Evolutionary conservation across 257 asterid genomes (phyloP), one percentile per base, ranked within the genome.

Genomic region (Solanum virginianum): DNA sequence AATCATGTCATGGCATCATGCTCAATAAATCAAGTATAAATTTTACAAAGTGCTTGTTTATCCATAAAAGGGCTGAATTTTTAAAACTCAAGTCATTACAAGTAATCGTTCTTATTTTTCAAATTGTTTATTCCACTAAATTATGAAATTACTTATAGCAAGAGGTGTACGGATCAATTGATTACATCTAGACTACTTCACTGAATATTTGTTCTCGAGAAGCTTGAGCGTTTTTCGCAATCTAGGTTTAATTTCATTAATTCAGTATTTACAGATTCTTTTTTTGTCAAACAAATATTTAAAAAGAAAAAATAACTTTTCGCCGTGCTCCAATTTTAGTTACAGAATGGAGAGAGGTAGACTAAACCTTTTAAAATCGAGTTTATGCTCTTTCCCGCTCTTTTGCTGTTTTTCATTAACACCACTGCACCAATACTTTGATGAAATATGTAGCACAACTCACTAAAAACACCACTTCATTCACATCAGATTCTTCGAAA

Each of bases 1-100:
- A 20, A 17, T 16, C 84, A 83, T 82, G 81, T 91, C 91, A 88
- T 88, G 90, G 81, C 24, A 71, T 68, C 86, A 72, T 72, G 39
- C 11, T 43, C 39, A 72, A 47, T 45, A 49, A 72, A n/a, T n/a
- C 15, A 45, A 43, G 36, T 18, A 72, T 6, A 12, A 59, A 45
- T 22, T 57, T n/a, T 22, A 72, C 81, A 6, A 72, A 45, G 45
- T 45, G 57, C 24, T 16, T 1, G 15, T 51, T 77, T 9, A 77
- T 39, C 17, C 53, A 18, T 18, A 39, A 4, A 17, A 18, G 29
- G 26, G 39, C 1, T 39, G 29, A 70, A 11, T 70, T 5, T 10
- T 20, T 20, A 20, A 36, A 8, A 8, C 1, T 65, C 0, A 26
- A 16, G 45, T 7, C 10, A 66, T 66, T 16, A 66, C 18, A 66